Percentiles rank a stretch among this genome's conserved stretches.
Evolutionary conservation across 140 eudicot genomes (phyloP).

Genomic region (Cichorium intybus): DNA sequence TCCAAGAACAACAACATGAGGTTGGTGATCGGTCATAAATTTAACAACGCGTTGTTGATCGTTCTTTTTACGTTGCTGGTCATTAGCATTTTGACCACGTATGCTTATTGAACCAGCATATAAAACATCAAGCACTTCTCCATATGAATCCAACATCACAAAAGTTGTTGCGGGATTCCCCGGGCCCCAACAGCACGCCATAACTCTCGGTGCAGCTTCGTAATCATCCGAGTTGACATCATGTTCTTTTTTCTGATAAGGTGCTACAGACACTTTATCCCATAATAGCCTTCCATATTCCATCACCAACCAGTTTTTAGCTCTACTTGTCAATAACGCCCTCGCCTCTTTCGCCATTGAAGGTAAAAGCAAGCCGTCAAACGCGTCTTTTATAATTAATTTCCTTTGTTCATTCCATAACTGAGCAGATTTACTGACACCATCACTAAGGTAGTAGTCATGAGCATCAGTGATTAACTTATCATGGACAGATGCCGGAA

Average conservation of each 20-base stretch:
- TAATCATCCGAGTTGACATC: slow-evolving; percentile 55
- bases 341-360: slow-evolving; percentile 97
- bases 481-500: slow-evolving; percentile 48
- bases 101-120: slow-evolving; percentile 73
- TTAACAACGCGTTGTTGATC: slow-evolving; percentile 77
- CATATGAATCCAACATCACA: slow-evolving; percentile 95
- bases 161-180: slow-evolving; percentile 96
- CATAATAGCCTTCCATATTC: slow-evolving; percentile 73
- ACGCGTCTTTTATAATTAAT: slow-evolving; percentile 72
- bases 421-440: slow-evolving; percentile 94
- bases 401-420: slow-evolving; percentile 97
- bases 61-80: slow-evolving; percentile 80
- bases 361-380: slow-evolving; percentile 63
- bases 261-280: slow-evolving; percentile 83
- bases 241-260: slow-evolving; percentile 68
- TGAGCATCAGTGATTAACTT: slow-evolving; percentile 65
- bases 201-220: slow-evolving; percentile 87
- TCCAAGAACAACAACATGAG: slow-evolving; percentile 81
- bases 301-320: slow-evolving; percentile 61
- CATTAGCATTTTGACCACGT: slow-evolving; percentile 64
- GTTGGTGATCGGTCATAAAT: slow-evolving; percentile 93
- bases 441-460: slow-evolving; percentile 81
- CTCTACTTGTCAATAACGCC: slow-evolving; percentile 61
- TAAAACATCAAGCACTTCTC: slow-evolving; percentile 80
- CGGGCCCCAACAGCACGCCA: slow-evolving; percentile 99